Evolutionary conservation across 2,329 filamentous ascomycete genomes (phyloP).

Genomic region (Apiospora rasikravindrae): DNA sequence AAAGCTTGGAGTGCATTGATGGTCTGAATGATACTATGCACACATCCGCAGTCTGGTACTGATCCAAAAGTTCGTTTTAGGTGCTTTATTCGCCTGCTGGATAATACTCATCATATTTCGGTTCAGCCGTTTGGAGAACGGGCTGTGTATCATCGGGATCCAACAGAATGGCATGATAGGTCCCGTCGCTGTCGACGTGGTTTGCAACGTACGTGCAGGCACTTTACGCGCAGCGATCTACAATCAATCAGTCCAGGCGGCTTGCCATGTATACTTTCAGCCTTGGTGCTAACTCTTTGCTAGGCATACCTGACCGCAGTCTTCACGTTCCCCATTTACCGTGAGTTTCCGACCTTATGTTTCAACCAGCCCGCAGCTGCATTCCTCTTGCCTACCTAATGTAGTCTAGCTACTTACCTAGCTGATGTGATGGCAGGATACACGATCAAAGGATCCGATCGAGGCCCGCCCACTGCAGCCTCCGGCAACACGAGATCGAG

Average conservation of each 20-base stretch:
- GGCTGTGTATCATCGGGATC: not conserved
- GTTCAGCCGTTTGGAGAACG: not conserved
- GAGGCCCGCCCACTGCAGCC: not conserved
- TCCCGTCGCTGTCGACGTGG: not conserved
- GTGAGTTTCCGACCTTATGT: not conserved
- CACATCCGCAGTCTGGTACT: not conserved
- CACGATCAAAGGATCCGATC: not conserved
- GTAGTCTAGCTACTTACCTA: not conserved
- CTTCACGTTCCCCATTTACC: not conserved
- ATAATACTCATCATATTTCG: constrained; percentile 1
- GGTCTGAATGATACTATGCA: not conserved
- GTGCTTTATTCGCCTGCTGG: not conserved
- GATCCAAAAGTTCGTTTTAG: not conserved
- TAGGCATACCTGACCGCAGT: not conserved
- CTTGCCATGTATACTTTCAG: no score
- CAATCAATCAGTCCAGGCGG: not conserved
- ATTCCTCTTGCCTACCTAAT: not conserved
- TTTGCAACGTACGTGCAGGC: not conserved
- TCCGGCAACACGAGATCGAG: not conserved
- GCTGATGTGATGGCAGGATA: not conserved
- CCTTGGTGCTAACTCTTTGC: not conserved
- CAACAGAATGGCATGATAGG: not conserved
- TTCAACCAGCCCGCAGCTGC: no score
- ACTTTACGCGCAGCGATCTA: not conserved
- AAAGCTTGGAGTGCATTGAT: not conserved